Percentiles rank a stretch among this genome's conserved stretches.
Evolutionary conservation across 2,329 filamentous ascomycete genomes (phyloP).

Genomic region (Annulohypoxylon truncatum): DNA sequence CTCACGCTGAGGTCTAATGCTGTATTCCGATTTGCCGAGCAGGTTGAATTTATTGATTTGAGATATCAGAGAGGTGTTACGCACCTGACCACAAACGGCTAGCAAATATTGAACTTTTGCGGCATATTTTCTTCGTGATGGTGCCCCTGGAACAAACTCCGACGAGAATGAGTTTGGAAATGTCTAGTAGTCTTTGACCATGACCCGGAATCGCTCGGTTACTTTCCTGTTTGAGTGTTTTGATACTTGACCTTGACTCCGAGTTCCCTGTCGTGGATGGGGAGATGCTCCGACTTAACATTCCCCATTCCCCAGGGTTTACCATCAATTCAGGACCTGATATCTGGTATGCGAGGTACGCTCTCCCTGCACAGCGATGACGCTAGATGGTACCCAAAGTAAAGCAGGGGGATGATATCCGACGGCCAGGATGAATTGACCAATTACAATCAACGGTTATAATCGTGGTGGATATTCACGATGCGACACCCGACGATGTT

Average conservation of each 20-base stretch:
- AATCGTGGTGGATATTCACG: slow-evolving; percentile 22
- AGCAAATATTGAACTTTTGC: slow-evolving; percentile 12
- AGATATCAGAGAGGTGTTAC: slow-evolving; percentile 21
- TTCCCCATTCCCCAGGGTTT: slow-evolving; percentile 11
- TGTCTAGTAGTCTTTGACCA: slow-evolving; percentile 16
- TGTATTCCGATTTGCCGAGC: slow-evolving; percentile 28
- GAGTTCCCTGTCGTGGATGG: slow-evolving; percentile 37
- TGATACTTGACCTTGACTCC: slow-evolving; percentile 31
- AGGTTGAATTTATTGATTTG: slow-evolving; percentile 8
- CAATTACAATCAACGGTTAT: slow-evolving; percentile 30
- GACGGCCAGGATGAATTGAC: slow-evolving; percentile 31
- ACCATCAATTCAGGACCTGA: slow-evolving; percentile 4
- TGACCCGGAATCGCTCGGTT: slow-evolving; percentile 30
- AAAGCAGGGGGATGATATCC: slow-evolving; percentile 34
- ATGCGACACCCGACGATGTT: slow-evolving; percentile 32
- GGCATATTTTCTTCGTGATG: slow-evolving; percentile 12
- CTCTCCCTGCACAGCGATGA: slow-evolving; percentile 19
- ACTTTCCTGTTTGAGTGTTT: slow-evolving; percentile 30
- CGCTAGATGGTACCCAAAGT: slow-evolving; percentile 17
- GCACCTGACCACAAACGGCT: slow-evolving; percentile 11
- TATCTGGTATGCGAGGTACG: slow-evolving; percentile 9
- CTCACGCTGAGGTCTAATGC: slow-evolving; percentile 16
- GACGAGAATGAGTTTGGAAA: slow-evolving; percentile 23
- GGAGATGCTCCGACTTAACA: slow-evolving; percentile 24
- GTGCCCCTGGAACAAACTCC: slow-evolving; percentile 26